Base-by-base conservation (phyloP, 768 basidiomycete genomes). In the Flagelloscypha sp. region DNA sequence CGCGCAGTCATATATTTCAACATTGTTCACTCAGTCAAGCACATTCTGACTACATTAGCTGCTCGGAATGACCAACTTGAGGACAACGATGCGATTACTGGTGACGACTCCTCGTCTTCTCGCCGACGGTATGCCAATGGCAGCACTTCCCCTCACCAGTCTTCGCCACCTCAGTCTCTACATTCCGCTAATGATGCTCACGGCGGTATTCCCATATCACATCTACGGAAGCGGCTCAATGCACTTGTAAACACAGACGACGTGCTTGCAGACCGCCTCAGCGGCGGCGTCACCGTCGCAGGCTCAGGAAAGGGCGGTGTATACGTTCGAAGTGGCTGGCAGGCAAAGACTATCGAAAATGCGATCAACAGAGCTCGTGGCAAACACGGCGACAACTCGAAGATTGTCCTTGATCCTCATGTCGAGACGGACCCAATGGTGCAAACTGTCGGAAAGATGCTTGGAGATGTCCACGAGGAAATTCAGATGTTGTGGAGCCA, bases 251-350 rank as follows among this genome's bases (percentile, higher is more conserved):
- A 73, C 1, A 61, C 72, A 13, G 85, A 88, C 47, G 47, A 63
- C 2, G 67, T 72, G 27, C 70, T 88, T 28, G 83, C 74, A 5
- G 75, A 83, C 42, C 72, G 78, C 25, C 68, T 88, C 13, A 84
- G 79, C 36, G 84, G 83, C 18, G 84, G 84, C 10, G 58, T 85
- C 36, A 63, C 72, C 16, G 73, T 84, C 21, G 76, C 79, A 15
- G 81, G 81, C 19, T 80, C 81, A n/a, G 83, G 82, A 6, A 83
- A 72, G 46, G 78, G 80, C 41, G 73, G 74, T 35, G 72, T 88
- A 22, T 84, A 70, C 49, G 85, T 88, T 12, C 79, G 85, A 18
- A 76, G 70, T 31, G 85, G 85, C 9, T 88, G 85, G 85, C 85
- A 88, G 52, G 67, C 78, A 5, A 72, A 78, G 36, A 76, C 77